Evolutionary conservation across 257 asterid species (phyloP).

Genomic region (Rauvolfia tetraphylla): DNA sequence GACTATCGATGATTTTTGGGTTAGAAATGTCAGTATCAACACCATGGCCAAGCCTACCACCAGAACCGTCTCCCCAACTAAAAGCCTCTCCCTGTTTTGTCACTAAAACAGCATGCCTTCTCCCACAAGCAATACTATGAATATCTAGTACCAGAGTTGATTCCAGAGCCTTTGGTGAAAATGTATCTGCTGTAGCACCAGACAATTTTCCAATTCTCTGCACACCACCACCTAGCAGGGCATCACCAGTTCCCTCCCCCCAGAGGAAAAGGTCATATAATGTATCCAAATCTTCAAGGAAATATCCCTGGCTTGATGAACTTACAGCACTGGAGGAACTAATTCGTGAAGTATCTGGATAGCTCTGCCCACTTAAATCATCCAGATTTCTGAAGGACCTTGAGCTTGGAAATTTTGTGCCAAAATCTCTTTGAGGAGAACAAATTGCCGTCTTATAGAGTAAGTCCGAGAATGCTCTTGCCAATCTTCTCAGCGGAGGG

Average conservation of each 20-base stretch:
- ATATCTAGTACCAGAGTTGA: constrained; percentile 51
- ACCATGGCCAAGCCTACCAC: constrained; percentile 79
- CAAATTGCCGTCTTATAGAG: constrained; percentile 28
- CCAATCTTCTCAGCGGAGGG: constrained; percentile 48
- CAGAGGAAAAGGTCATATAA: constrained; percentile 51
- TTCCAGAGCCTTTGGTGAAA: constrained; percentile 53
- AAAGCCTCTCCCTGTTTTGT: constrained; percentile 59
- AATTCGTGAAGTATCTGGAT: constrained; percentile 40
- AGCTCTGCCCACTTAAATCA: constrained; percentile 32
- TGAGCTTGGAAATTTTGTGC: constrained; percentile 32
- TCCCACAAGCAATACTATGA: constrained; percentile 54
- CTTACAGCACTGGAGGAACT: constrained; percentile 55
- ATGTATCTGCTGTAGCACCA: constrained; percentile 35
- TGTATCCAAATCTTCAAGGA: constrained; percentile 40
- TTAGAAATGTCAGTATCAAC: constrained; percentile 38
- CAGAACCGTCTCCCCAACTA: constrained; percentile 71
- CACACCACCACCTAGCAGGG: constrained; percentile 45
- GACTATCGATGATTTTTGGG: constrained; percentile 46
- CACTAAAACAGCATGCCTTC: constrained; percentile 51
- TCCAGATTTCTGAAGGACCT: constrained; percentile 30
- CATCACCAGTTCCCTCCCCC: constrained; percentile 69
- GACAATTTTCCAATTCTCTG: constrained; percentile 28
- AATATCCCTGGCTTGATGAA: constrained; percentile 55
- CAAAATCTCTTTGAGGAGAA: constrained; percentile 41
- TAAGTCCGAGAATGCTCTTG: constrained; percentile 58